Evolutionary conservation across 805 yeast genomes (phyloP), one percentile per base, ranked within the genome.

Genomic region (Lachancea thermotolerans): DNA sequence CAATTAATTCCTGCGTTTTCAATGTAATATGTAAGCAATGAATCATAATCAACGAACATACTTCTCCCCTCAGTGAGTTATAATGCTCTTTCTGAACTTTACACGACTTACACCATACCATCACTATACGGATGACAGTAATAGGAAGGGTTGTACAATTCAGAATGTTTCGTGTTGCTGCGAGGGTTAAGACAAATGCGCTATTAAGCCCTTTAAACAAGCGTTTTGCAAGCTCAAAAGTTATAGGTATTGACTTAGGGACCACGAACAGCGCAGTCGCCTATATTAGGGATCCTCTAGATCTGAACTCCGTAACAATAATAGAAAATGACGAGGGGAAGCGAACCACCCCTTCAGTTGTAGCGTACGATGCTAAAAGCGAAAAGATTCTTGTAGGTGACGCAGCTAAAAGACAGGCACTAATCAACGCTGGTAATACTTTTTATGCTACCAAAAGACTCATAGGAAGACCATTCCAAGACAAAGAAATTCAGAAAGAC

Each of bases 231-330:
- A 56, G 57, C 41, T 50, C 55, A 6, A 58, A 55, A 41, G 88
- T 83, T 4, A 77, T 83, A 41, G 95, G 95, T 47, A 85, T 85
- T 51, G 95, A 85, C 64, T 65, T 85, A 46, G 95, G 95, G 25
- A 85, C 95, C 17, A 85, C 95, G 37, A 85, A 85, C 66, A 83
- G 91, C 37, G 95, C 93, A 2, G 91, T 85, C 29, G 95, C 95
- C 9, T 62, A 62, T 42, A 60, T 64, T 16, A 52, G 60, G 37
- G 62, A 63, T 43, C 54, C 65, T 1, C 49, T 50, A 10, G 69
- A 82, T 45, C 80, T 82, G 69, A 77, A 77, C 55, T 82, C 83
- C 38, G 65, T 72, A 46, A 69, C 70, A 12, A 82, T 85, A 47
- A 72, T 85, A 41, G 90, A 84, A 64, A 82, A 84, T 58, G 84